Percentiles rank a stretch among this genome's conserved stretches.
Evolutionary conservation across 2,329 filamentous ascomycete species (phyloP).

Genomic region (Colletotrichum theobromicola): DNA sequence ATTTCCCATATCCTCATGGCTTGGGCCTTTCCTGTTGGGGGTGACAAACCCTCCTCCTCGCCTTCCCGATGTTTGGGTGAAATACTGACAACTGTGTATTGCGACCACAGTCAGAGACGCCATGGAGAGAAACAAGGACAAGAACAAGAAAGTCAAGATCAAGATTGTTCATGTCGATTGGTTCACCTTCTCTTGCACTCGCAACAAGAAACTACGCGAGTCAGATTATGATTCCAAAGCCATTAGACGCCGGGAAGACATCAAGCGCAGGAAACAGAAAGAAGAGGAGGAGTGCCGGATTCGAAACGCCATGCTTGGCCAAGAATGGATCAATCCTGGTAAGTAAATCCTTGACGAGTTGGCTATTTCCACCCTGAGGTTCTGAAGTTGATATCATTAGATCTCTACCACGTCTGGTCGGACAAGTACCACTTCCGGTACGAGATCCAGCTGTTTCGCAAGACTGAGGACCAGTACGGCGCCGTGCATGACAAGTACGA

Average conservation of each 20-base stretch:
- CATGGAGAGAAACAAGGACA: conserved; percentile 29
- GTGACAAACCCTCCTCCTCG: not conserved
- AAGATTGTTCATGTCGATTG: conserved; percentile 56
- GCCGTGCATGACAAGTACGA: conserved; percentile 41
- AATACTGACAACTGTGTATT: too few species aligned
- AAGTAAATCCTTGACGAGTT: conserved; percentile 26
- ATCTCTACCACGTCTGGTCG: conserved; percentile 67
- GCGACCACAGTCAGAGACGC: conserved; percentile 39
- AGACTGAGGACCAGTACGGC: conserved; percentile 4
- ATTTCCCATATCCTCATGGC: not conserved
- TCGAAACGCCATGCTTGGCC: conserved; percentile 35
- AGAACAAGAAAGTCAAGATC: conserved; percentile 30
- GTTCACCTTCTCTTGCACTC: conserved; percentile 52
- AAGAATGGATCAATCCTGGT: conserved; percentile 56
- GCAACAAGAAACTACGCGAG: conserved; percentile 29
- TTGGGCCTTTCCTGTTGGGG: not conserved
- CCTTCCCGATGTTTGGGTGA: not conserved
- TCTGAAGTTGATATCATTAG: conserved; percentile 36
- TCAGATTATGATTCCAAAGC: conserved; percentile 45
- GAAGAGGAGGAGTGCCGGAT: conserved; percentile 42
- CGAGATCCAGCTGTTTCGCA: conserved; percentile 56
- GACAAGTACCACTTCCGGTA: conserved; percentile 70
- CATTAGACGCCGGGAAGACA: conserved; percentile 23
- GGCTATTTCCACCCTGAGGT: not conserved
- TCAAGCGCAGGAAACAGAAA: conserved; percentile 33